Base-by-base conservation (phyloP, 2,329 filamentous ascomycete species). In the Fusarium ramigenum region DNA sequence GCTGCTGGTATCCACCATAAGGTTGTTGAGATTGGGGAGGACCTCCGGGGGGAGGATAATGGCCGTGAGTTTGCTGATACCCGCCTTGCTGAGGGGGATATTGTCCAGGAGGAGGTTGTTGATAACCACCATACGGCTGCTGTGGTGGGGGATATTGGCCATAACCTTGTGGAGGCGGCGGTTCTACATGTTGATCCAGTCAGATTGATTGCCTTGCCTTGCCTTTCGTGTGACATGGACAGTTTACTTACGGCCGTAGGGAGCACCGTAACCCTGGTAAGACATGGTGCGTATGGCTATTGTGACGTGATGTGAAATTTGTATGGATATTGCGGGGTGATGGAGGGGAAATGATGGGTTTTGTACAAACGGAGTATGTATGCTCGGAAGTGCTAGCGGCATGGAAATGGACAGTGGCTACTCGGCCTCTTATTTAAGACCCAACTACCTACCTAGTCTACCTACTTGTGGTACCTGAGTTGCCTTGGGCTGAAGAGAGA, bases 151-250 rank as follows among this genome's bases (percentile, higher is more conserved):
- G 79, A 32, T 81, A 80, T 66, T 82, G 82, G 43, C 82, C 81
- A 73, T 85, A 84, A 72, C 82, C 83, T 70, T 84, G 82, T 36
- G 79, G 82, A 49, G 78, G 81, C 59, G 82, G 80, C 80, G 65
- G 44, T 46, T 69, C 66, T 69, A 25, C 25, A 49, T 23, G 23
- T 8, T 25, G 36, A 40, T 43, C 21, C 40, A 56, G 70, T 78
- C 50, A 76, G 75, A 54, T 28, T 21, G 75, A 54, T 28, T 21
- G 28, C n/a, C 44, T 30, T 21, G 37, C n/a, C 37, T 43, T 21
- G 37, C 25, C 37, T 43, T 32, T 59, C 39, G 63, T 65, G 25
- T 59, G 43, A 16, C n/a, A 30, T 11, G 9, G 21, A 25, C 28
- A 40, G n/a, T 23, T 12, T 49, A 83, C 82, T 80, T 61, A 84